Evolutionary conservation across 148 eudicot species (phyloP).

Genomic region (Arctostaphylos glauca): DNA sequence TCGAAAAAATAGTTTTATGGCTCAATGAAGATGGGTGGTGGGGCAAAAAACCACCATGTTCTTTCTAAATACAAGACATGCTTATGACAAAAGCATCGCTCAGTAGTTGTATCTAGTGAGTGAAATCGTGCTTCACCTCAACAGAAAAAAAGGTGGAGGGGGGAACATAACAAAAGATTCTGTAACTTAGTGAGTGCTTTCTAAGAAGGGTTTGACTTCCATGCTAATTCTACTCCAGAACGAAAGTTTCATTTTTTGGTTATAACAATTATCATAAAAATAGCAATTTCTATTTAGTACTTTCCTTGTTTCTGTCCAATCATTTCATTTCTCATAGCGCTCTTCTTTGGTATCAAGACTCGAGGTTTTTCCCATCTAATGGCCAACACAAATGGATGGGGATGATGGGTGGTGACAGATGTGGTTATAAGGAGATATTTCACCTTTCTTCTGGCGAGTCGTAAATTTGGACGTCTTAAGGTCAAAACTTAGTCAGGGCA

Average conservation of each 20-base stretch:
- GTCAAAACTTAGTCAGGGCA: constrained; percentile 32
- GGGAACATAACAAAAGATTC: neutral
- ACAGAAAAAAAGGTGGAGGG: neutral
- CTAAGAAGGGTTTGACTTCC: neutral
- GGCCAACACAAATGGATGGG: neutral
- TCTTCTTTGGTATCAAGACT: neutral
- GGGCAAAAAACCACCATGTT: neutral
- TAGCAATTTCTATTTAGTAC: neutral
- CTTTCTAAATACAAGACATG: too few relatives aligned
- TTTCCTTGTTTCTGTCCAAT: neutral
- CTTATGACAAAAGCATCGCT: too few relatives aligned
- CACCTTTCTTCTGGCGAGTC: neutral
- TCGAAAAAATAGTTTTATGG: neutral
- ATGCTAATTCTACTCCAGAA: neutral
- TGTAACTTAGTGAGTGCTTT: too few relatives aligned
- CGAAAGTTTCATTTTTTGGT: neutral
- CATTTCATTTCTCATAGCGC: neutral
- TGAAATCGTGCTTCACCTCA: neutral
- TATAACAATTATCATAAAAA: too few relatives aligned
- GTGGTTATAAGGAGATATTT: neutral
- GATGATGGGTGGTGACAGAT: neutral
- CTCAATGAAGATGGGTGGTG: neutral
- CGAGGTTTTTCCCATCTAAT: neutral
- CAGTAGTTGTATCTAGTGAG: too few relatives aligned
- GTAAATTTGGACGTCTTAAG: too few relatives aligned